Evolutionary conservation across 202 grass and related monocot species (phyloP).

Genomic region (Hordeum pubiflorum): DNA sequence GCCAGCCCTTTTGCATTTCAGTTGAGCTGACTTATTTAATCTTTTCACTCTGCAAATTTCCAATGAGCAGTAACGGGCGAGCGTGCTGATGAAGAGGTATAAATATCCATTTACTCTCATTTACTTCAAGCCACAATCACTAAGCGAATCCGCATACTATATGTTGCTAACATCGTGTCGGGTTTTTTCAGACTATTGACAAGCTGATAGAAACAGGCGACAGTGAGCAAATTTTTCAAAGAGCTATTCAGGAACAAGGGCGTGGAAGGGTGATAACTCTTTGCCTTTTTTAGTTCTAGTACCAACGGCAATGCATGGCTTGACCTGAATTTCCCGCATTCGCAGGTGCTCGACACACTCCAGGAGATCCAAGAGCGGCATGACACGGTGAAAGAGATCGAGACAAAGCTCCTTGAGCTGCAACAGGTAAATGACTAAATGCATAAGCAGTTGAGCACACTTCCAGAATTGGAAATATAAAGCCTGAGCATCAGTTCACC

Average conservation of each 20-base stretch:
- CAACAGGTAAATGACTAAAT: slow-evolving; percentile 50
- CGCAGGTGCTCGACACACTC: slow-evolving; percentile 71
- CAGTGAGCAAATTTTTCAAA: slow-evolving; percentile 76
- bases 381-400: slow-evolving; percentile 69
- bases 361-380: slow-evolving; percentile 89
- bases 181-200: slow-evolving; percentile 67
- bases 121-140: slow-evolving; percentile 6
- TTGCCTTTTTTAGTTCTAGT: neutral
- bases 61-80: slow-evolving; percentile 65
- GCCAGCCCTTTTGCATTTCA: neutral
- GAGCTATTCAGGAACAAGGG: slow-evolving; percentile 87
- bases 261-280: slow-evolving; percentile 51
- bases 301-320: neutral
- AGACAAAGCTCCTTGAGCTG: slow-evolving; percentile 68
- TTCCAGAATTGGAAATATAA: neutral
- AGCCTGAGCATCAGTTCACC: neutral
- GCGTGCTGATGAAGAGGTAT: slow-evolving; percentile 71
- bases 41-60: slow-evolving; percentile 20
- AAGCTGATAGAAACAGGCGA: slow-evolving; percentile 80
- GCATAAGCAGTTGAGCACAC: neutral
- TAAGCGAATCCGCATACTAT: neutral
- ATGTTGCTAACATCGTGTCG: slow-evolving; percentile 12
- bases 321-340: slow-evolving; percentile 7
- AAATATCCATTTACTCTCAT: neutral
- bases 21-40: neutral